Percentiles rank a stretch among this genome's conserved stretches.
phyloP scores from a whole-genome alignment of 1,139 yeast species.

The Sugiyamaella japonica region DNA sequence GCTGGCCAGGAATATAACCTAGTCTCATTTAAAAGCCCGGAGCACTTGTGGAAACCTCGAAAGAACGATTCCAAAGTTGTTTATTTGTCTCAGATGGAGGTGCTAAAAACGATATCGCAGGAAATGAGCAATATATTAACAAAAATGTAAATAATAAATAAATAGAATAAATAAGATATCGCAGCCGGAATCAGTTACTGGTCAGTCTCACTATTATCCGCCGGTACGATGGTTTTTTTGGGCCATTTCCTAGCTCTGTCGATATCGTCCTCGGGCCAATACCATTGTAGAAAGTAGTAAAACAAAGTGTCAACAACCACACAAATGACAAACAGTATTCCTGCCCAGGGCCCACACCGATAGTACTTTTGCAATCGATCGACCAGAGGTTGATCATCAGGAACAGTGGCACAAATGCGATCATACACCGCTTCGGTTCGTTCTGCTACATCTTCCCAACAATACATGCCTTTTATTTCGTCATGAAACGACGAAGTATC shows the following conservation, averaged over 20 bases:
- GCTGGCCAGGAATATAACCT: slow-evolving; percentile 22
- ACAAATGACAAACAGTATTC: slow-evolving; percentile 73
- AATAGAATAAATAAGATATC: slow-evolving; percentile 6
- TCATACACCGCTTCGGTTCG: slow-evolving; percentile 84
- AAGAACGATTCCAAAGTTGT: slow-evolving; percentile 8
- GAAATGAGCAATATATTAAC: slow-evolving; percentile 10
- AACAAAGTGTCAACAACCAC: slow-evolving; percentile 77
- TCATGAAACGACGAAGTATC: slow-evolving; percentile 77
- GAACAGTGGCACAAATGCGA: slow-evolving; percentile 44
- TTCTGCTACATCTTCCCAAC: slow-evolving; percentile 87
- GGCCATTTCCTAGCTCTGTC: slow-evolving; percentile 86
- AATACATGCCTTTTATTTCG: slow-evolving; percentile 79
- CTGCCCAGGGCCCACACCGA: slow-evolving; percentile 81
- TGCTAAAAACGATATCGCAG: slow-evolving; percentile 14
- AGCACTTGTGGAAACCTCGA: slow-evolving; percentile 21
- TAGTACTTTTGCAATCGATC: slow-evolving; percentile 60
- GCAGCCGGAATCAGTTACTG: background rate
- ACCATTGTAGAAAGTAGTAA: slow-evolving; percentile 61
- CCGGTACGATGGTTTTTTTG: background rate
- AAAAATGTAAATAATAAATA: background rate
- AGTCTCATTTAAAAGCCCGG: slow-evolving; percentile 19
- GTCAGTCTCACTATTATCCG: background rate
- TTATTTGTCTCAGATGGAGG: slow-evolving; percentile 18
- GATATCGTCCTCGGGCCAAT: slow-evolving; percentile 65
- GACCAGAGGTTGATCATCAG: slow-evolving; percentile 52